phyloP scores from a whole-genome alignment of 768 basidiomycete genomes.

The Amanita thiersii region DNA sequence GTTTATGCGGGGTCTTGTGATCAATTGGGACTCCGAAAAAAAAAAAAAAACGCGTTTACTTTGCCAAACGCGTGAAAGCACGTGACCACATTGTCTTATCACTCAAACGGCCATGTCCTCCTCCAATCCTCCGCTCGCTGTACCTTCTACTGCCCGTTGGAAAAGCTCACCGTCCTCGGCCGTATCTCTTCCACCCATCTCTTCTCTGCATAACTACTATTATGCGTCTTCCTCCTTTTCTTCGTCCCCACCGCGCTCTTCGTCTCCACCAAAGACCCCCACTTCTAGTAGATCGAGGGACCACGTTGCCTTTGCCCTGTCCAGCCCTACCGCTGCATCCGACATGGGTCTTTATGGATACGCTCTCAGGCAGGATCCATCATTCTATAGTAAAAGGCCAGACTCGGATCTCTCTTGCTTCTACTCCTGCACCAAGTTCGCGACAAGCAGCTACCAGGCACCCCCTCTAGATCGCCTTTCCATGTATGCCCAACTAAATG shows the following conservation, averaged over 20 bases:
- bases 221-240: not conserved
- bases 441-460: not conserved
- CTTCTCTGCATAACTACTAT: not conserved
- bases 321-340: not conserved
- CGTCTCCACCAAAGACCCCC: not conserved
- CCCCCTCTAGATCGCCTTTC: no score
- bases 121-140: slow-evolving; percentile 19
- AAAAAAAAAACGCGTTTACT: slow-evolving; percentile 34
- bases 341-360: not conserved
- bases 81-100: slow-evolving; percentile 37
- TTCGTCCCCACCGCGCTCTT: slow-evolving; percentile 2
- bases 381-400: not conserved
- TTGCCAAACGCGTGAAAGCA: slow-evolving; percentile 24
- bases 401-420: not conserved
- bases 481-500: no score
- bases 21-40: not conserved
- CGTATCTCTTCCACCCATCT: slow-evolving; percentile 11
- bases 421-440: not conserved
- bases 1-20: not conserved
- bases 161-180: slow-evolving; percentile 14
- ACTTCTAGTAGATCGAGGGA: not conserved
- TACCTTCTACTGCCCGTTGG: slow-evolving; percentile 16
- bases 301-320: not conserved
- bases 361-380: not conserved
- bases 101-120: slow-evolving; percentile 35